phyloP scores from a whole-genome alignment of 2,329 filamentous ascomycete species.

The Cladosporium austrohemisphaericum region DNA sequence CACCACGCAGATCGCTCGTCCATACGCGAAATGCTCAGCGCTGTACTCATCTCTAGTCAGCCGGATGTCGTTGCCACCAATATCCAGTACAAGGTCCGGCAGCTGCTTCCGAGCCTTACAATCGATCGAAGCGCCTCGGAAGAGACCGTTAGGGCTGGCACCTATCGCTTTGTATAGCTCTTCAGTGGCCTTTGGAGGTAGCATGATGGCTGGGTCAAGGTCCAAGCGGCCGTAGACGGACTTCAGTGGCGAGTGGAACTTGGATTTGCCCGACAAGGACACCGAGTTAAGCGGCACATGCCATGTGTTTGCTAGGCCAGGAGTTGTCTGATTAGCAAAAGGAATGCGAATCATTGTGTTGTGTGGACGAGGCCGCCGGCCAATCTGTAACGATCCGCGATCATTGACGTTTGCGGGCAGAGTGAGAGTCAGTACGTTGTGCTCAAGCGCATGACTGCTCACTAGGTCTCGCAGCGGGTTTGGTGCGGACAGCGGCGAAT shows the following conservation, averaged over 20 bases:
- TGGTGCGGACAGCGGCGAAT: background rate
- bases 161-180: background rate
- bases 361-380: background rate
- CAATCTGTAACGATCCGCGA: slow-evolving; percentile 1
- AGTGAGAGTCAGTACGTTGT: slow-evolving; percentile 5
- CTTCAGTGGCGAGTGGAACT: background rate
- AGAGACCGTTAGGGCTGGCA: slow-evolving; percentile 1
- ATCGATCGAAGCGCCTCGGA: slow-evolving; percentile 1
- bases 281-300: slow-evolving; percentile 1
- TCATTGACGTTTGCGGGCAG: background rate
- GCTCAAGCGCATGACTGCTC: background rate
- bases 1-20: slow-evolving; percentile 1
- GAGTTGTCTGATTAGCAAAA: background rate
- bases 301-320: background rate
- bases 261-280: background rate
- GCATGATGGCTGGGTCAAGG: background rate
- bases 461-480: background rate
- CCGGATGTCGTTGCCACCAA: background rate
- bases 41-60: slow-evolving; percentile 9
- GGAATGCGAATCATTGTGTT: background rate
- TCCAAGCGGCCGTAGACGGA: background rate
- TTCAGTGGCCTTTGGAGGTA: background rate
- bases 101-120: background rate
- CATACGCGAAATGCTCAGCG: slow-evolving; percentile 2
- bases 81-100: slow-evolving; percentile 6